A percentile compares a stretch with the other conserved stretches of the same genome.
These are phyloP conservation scores for Penicillium sp. DNA, from an alignment of 2,329 filamentous ascomycete genomes.

Conservation along the genomic window DNA sequence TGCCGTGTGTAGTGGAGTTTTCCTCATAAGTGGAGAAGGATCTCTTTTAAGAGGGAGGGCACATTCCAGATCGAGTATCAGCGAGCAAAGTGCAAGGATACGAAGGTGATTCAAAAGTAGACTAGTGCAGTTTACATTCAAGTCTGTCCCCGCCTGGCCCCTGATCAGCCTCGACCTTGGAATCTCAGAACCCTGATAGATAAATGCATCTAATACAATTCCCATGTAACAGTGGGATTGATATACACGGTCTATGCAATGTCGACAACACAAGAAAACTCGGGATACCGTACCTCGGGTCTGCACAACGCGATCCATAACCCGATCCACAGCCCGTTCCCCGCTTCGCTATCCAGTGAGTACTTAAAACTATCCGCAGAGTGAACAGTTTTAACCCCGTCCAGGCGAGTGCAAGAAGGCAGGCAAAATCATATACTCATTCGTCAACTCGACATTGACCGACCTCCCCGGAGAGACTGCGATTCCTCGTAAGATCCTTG, in stretches of 20 bases:
- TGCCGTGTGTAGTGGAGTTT: too few species aligned
- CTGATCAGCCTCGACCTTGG: too few species aligned
- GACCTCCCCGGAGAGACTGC: constrained; percentile 72
- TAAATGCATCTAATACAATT: too few species aligned
- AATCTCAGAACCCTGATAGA: too few species aligned
- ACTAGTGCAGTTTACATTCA: too few species aligned
- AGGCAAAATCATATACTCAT: constrained; percentile 86
- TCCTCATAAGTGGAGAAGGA: too few species aligned
- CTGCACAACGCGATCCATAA: constrained; percentile 30
- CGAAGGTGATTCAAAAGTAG: too few species aligned
- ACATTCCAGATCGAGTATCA: too few species aligned
- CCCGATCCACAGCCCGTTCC: constrained; percentile 41
- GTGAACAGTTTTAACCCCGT: constrained; percentile 22
- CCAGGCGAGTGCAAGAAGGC: constrained; percentile 94
- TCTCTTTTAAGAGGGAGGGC: too few species aligned
- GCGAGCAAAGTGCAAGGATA: too few species aligned
- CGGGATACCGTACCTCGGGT: not conserved
- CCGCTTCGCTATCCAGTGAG: constrained; percentile 44
- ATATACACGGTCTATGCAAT: not conserved
- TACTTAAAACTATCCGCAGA: constrained; percentile 3
- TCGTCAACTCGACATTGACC: constrained; percentile 82
- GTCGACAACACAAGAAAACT: not conserved
- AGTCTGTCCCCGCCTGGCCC: too few species aligned
- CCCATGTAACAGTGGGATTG: not conserved
- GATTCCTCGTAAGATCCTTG: constrained; percentile 80